Conservation (phyloP, 2,329 filamentous ascomycete genomes). For the Fusarium liriodendri region DNA sequence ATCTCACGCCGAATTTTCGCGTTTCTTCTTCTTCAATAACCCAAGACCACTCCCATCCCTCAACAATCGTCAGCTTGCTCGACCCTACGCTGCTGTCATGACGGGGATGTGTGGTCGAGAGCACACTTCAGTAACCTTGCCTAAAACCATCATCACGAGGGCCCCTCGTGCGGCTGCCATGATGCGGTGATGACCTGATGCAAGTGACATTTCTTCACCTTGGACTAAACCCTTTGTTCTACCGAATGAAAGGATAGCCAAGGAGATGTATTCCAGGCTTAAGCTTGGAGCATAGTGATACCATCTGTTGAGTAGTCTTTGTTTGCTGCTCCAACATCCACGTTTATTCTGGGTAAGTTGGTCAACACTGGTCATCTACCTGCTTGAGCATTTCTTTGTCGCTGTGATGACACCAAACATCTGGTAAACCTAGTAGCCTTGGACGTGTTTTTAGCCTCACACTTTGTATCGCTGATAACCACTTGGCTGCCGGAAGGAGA, state of each 20-base stretch:
- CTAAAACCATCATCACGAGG: conserved; percentile 78
- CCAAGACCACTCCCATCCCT: conserved; percentile 57
- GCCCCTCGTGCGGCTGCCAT: conserved; percentile 73
- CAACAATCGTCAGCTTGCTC: conserved; percentile 54
- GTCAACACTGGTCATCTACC: neutral
- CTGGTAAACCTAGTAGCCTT: conserved; percentile 56
- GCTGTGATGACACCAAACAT: conserved; percentile 52
- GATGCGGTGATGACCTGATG: conserved; percentile 76
- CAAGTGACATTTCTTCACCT: conserved; percentile 63
- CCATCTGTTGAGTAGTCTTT: neutral
- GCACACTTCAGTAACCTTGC: conserved; percentile 65
- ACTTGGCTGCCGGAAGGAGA: conserved; percentile 41
- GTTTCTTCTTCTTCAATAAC: conserved; percentile 47
- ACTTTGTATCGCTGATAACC: conserved; percentile 37
- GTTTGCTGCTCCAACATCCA: neutral
- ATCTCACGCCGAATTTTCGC: conserved; percentile 30
- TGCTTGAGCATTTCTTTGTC: conserved; percentile 1
- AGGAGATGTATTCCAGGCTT: neutral
- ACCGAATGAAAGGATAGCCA: conserved; percentile 6
- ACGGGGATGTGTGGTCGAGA: conserved; percentile 69
- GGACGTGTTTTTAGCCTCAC: conserved; percentile 42
- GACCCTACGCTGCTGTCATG: conserved; percentile 57
- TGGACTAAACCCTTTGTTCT: conserved; percentile 3
- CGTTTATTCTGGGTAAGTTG: conserved; percentile 32
- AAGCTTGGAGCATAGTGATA: neutral